Evolutionary conservation across 495 filamentous ascomycete genomes (phyloP).

Genomic region (Patellaria atrata): DNA sequence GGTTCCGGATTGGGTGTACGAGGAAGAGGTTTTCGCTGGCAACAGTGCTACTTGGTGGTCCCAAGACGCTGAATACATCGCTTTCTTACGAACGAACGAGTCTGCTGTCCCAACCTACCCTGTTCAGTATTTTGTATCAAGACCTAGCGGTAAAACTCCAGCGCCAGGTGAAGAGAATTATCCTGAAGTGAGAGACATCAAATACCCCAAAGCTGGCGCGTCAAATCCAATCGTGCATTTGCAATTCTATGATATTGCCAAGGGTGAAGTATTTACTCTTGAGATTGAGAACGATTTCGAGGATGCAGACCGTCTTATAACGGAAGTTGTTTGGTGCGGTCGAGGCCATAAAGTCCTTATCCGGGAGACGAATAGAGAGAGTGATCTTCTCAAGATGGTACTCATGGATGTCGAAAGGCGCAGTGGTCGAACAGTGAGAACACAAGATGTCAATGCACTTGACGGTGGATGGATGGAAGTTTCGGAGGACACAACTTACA

Average conservation of each 20-base stretch:
- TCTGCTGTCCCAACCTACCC: constrained; percentile 84
- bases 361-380: constrained; percentile 87
- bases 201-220: constrained; percentile 92
- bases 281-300: constrained; percentile 61
- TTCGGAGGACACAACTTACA: constrained; percentile 68
- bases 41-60: constrained; percentile 92
- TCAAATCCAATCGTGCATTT: constrained; percentile 83
- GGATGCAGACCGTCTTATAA: constrained; percentile 77
- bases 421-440: constrained; percentile 65
- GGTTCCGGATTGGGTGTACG: constrained; percentile 98
- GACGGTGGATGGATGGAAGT: constrained; percentile 98
- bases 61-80: constrained; percentile 69
- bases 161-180: constrained; percentile 68
- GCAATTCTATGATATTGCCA: constrained; percentile 78
- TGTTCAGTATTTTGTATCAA: constrained; percentile 79
- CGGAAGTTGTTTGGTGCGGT: constrained; percentile 84
- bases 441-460: constrained; percentile 58
- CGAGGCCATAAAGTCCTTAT: constrained; percentile 56
- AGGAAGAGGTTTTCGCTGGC: constrained; percentile 79
- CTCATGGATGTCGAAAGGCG: constrained; percentile 65
- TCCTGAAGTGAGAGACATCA: constrained; percentile 80
- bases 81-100: constrained; percentile 88
- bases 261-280: constrained; percentile 64
- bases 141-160: constrained; percentile 66
- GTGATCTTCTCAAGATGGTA: constrained; percentile 73